phyloP scores from a whole-genome alignment of 2,329 filamentous ascomycete species.

The Fusarium stilboides region DNA sequence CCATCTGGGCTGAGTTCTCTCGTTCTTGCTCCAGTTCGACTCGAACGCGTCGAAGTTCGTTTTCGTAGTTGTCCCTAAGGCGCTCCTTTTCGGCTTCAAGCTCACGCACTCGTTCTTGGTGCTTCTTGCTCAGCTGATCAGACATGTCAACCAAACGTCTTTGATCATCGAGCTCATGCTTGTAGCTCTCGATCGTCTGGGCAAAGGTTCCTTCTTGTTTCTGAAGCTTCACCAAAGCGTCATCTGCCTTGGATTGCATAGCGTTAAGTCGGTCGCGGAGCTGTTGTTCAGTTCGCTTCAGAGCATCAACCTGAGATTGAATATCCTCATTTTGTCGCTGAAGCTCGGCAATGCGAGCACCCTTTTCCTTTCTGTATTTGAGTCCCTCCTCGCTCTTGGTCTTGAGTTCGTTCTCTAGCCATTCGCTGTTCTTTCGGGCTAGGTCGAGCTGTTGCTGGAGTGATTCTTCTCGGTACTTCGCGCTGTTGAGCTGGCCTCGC shows the following conservation, averaged over 20 bases:
- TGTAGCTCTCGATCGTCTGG: conserved; percentile 87
- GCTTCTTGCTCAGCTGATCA: conserved; percentile 80
- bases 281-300: conserved; percentile 84
- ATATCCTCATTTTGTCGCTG: conserved; percentile 92
- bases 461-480: conserved; percentile 92
- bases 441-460: conserved; percentile 92
- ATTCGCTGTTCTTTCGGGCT: conserved; percentile 91
- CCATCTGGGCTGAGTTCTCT: conserved; percentile 62
- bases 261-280: conserved; percentile 87
- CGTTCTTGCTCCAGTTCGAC: conserved; percentile 71
- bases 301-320: conserved; percentile 80
- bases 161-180: conserved; percentile 86
- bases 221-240: conserved; percentile 85
- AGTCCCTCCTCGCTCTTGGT: conserved; percentile 89
- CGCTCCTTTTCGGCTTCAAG: conserved; percentile 74
- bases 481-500: conserved; percentile 82
- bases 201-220: conserved; percentile 87
- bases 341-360: conserved; percentile 87
- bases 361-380: conserved; percentile 95
- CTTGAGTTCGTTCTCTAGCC: conserved; percentile 92
- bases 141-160: conserved; percentile 87
- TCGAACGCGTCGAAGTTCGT: conserved; percentile 69
- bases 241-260: conserved; percentile 88
- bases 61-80: conserved; percentile 76
- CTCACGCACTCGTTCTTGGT: conserved; percentile 78